phyloP scores from a whole-genome alignment of 169 alveolate species.

The Prorocentrum cordatum region DNA sequence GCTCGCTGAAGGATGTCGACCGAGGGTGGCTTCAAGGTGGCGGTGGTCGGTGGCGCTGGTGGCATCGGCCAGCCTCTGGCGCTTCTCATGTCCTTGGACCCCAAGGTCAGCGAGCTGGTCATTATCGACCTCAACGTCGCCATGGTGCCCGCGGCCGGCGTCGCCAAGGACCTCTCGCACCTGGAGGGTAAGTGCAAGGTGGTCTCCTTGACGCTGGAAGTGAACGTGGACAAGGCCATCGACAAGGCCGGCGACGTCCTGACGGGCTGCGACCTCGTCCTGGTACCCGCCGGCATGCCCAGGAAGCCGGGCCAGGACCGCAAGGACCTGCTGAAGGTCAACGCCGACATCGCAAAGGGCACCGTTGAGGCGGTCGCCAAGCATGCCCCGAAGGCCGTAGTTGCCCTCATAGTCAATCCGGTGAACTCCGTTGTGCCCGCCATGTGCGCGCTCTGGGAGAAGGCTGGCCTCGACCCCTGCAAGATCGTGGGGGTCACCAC shows the following conservation, averaged over 20 bases:
- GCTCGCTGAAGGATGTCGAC: too few relatives aligned
- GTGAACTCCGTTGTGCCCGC: constrained; percentile 75
- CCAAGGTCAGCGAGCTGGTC: constrained; percentile 47
- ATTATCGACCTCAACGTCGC: constrained; percentile 66
- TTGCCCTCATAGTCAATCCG: constrained; percentile 77
- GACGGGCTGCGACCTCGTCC: constrained; percentile 71
- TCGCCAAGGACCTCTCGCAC: constrained; percentile 62
- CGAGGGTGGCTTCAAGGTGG: constrained; percentile 44
- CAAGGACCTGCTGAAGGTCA: constrained; percentile 73
- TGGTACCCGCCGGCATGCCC: constrained; percentile 77
- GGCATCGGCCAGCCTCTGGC: constrained; percentile 71
- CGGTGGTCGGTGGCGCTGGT: constrained; percentile 70
- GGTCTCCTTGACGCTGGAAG: constrained; percentile 69
- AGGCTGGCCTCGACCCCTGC: constrained; percentile 63
- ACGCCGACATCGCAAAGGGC: constrained; percentile 74
- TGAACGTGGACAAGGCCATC: constrained; percentile 28
- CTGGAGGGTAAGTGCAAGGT: constrained; percentile 73
- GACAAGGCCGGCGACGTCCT: constrained; percentile 51
- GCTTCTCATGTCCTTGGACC: constrained; percentile 68
- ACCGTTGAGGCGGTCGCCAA: constrained; percentile 75
- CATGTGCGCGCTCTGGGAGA: constrained; percentile 62
- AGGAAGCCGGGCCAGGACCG: constrained; percentile 78
- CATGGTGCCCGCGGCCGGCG: constrained; percentile 69
- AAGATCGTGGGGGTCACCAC: constrained; percentile 71
- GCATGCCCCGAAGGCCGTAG: constrained; percentile 75